These are phyloP conservation scores for Aspergillus sp. DNA, from an alignment of 2,329 filamentous ascomycete species.

Conservation along the genomic window DNA sequence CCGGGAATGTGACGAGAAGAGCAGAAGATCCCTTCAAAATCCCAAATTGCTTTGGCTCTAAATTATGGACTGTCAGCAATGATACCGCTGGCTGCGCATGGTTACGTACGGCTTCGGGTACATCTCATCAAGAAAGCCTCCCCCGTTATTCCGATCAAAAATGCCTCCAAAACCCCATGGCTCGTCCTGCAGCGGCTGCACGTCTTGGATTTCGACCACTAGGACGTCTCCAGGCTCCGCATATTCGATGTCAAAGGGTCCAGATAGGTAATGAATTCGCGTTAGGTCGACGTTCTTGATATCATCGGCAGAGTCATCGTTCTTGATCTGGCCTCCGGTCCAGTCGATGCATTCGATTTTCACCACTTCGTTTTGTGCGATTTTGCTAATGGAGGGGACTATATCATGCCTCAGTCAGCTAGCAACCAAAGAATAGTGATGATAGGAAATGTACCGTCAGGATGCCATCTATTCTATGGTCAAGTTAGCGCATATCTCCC, in stretches of 20 bases:
- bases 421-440: not conserved
- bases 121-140: conserved; percentile 79
- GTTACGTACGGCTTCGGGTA: conserved; percentile 66
- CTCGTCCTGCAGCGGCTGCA: conserved; percentile 76
- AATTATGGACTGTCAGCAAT: too few relatives aligned
- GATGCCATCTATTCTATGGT: conserved; percentile 83
- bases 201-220: conserved; percentile 84
- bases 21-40: conserved; percentile 73
- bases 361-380: conserved; percentile 78
- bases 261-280: conserved; percentile 77
- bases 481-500: conserved; percentile 2
- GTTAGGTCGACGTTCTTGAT: conserved; percentile 78
- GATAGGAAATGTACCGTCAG: conserved; percentile 59
- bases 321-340: conserved; percentile 70
- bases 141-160: conserved; percentile 74
- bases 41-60: conserved; percentile 65
- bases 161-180: conserved; percentile 88
- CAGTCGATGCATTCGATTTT: conserved; percentile 92
- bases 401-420: not conserved
- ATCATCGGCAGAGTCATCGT: conserved; percentile 87
- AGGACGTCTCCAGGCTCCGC: conserved; percentile 80
- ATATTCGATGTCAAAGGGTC: conserved; percentile 78
- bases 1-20: conserved; percentile 79
- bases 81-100: too few relatives aligned
- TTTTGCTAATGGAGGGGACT: conserved; percentile 68